Evolutionary conservation across 352 stramenopile species (phyloP).

Genomic region (Pythium inflatum): DNA sequence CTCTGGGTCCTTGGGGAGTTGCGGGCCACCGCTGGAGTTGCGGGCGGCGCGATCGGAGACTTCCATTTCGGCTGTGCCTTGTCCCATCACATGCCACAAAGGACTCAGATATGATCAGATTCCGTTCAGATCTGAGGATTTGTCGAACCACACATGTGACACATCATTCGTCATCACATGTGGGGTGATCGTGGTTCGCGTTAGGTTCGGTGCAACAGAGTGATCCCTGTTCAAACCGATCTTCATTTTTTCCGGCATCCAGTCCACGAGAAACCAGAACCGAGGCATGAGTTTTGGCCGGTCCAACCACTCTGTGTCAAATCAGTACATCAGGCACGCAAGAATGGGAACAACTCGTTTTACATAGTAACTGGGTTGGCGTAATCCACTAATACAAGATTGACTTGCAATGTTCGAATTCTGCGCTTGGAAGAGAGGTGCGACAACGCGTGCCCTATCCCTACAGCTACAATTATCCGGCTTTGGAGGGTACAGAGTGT

Average conservation of each 20-base stretch:
- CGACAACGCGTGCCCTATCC: slow-evolving; percentile 24
- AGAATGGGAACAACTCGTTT: neutral
- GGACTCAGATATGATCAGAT: neutral
- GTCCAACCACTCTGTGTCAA: neutral
- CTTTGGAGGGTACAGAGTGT: slow-evolving; percentile 16
- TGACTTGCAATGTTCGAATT: slow-evolving; percentile 16
- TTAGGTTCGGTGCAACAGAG: too few relatives aligned
- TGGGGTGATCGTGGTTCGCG: too few relatives aligned
- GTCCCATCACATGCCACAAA: neutral
- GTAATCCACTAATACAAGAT: slow-evolving; percentile 14
- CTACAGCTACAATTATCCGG: slow-evolving; percentile 20
- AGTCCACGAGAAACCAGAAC: slow-evolving; percentile 24
- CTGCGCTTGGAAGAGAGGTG: slow-evolving; percentile 21
- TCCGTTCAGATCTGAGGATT: neutral
- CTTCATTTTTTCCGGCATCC: too few relatives aligned
- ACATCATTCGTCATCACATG: neutral
- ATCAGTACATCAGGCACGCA: neutral
- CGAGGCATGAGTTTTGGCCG: neutral
- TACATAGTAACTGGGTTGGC: too few relatives aligned
- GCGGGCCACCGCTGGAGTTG: too few relatives aligned
- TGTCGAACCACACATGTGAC: neutral
- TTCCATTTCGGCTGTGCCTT: neutral
- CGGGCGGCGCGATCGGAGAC: too few relatives aligned
- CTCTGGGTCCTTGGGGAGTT: too few relatives aligned
- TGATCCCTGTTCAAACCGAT: slow-evolving; percentile 8